Evolutionary conservation across 23 red algal genomes (phyloP).

Genomic region (Gracilaria domingensis): DNA sequence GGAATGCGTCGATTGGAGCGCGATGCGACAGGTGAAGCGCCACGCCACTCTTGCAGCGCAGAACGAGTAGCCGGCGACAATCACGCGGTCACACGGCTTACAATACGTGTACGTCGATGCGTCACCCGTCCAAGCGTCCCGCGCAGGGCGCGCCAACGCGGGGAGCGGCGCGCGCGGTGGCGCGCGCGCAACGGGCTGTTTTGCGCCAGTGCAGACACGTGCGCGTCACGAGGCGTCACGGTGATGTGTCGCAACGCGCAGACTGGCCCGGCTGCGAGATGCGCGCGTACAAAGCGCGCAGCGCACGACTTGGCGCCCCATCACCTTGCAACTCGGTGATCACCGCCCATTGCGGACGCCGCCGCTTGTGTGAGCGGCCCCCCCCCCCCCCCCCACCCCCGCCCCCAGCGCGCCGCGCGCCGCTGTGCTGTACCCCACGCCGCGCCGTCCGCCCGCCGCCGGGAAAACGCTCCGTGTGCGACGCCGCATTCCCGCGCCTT

Average conservation of each 20-base stretch:
- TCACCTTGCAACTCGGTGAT: not conserved
- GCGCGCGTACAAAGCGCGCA: not conserved
- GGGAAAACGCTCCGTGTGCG: too few relatives aligned
- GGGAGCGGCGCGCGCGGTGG: not conserved
- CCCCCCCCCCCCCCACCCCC: too few relatives aligned
- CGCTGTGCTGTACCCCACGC: too few relatives aligned
- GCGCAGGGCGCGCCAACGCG: not conserved
- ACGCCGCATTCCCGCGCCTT: not conserved
- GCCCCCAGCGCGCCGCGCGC: too few relatives aligned
- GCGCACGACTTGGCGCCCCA: not conserved
- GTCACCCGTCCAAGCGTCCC: conserved; percentile 3
- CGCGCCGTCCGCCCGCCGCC: too few relatives aligned
- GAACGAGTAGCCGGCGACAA: too few relatives aligned
- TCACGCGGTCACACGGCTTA: too few relatives aligned
- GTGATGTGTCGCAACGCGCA: conserved; percentile 23
- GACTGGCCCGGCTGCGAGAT: not conserved
- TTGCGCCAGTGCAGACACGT: not conserved
- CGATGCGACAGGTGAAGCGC: not conserved
- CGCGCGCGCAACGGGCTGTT: not conserved
- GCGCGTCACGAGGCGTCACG: not conserved
- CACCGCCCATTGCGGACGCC: not conserved
- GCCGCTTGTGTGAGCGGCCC: conserved; percentile 10
- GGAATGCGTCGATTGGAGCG: not conserved
- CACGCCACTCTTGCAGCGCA: not conserved
- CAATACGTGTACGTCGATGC: not conserved